Percentiles rank a stretch among this genome's conserved stretches.
Conservation (phyloP, 805 yeast species). For the Zygotorulaspora chibaensis region DNA sequence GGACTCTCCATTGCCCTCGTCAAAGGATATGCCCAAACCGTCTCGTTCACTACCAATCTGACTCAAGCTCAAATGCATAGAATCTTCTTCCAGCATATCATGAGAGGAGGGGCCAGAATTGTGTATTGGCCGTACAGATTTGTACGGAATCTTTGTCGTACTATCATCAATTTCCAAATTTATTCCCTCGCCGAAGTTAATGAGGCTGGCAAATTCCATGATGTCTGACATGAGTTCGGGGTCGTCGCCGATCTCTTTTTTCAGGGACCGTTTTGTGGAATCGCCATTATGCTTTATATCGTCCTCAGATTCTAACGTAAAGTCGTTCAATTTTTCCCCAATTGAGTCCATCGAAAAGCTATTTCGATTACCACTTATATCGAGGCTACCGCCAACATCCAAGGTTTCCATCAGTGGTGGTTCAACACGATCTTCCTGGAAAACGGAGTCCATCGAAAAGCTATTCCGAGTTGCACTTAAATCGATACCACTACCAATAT, state of each 20-base stretch:
- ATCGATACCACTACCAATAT: too few relatives aligned
- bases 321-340: constrained; percentile 27
- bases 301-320: constrained; percentile 21
- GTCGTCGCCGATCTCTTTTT: constrained; percentile 19
- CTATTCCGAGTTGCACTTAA: too few relatives aligned
- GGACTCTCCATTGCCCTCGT: constrained; percentile 1
- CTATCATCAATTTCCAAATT: constrained; percentile 33
- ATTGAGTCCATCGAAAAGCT: constrained; percentile 26
- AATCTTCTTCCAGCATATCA: not conserved
- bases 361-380: constrained; percentile 2
- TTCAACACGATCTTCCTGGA: constrained; percentile 4
- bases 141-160: constrained; percentile 1
- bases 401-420: not conserved
- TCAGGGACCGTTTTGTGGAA: not conserved
- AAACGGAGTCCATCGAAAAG: not conserved
- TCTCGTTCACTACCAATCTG: not conserved
- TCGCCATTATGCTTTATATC: constrained; percentile 6
- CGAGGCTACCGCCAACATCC: not conserved
- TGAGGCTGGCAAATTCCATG: constrained; percentile 43
- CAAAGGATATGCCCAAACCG: not conserved
- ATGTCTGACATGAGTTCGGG: constrained; percentile 39
- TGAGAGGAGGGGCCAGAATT: not conserved
- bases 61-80: not conserved
- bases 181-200: constrained; percentile 44
- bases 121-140: not conserved